Evolutionary conservation across 768 basidiomycete species (phyloP), one percentile per base, ranked within the genome.

Genomic region (Kwoniella botswanensis): DNA sequence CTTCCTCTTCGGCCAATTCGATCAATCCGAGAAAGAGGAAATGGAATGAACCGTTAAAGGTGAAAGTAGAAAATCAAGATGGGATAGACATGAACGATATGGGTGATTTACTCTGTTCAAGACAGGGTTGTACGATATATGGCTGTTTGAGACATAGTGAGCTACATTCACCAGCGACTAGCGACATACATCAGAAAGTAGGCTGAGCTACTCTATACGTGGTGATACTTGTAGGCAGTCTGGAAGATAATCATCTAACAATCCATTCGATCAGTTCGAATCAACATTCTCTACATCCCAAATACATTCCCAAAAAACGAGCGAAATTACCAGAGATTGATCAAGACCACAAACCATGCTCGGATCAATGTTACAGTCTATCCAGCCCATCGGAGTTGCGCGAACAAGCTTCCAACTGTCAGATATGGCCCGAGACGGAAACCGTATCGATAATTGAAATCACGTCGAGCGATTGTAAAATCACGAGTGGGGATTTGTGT

Each of bases 71-170:
- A n/a, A 46, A 59, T 7, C 42, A 59, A n/a, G 63, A 58, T 13
- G 17, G 15, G 24, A 4, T 18, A 15, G 7, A 57, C 13, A 52
- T 46, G 9, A 13, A 70, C 17, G 56, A 64, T 24, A 42, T 44
- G 35, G 43, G 44, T 1, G 68, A 70, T 15, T 7, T 29, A 15
- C 26, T 24, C 3, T 70, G 68, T 35, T 15, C 56, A 17, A 64
- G 63, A 35, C 63, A 35, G 9, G 63, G 63, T 21, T 70, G 68
- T 55, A 50, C 42, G 1, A 60, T n/a, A 13, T 63, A 55, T 26
- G 68, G 44, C 22, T 70, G 68, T 43, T 4, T 22, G 11, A 64
- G 68, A 26, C 68, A 70, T 57, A 29, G 68, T 70, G 55, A 64
- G 68, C 57, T 43, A 10, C 15, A 21, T 24, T 35, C 35, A 7